These are phyloP conservation scores for Ligustrum vulgare DNA, from an alignment of 257 asterid species.

Conservation along the genomic window DNA sequence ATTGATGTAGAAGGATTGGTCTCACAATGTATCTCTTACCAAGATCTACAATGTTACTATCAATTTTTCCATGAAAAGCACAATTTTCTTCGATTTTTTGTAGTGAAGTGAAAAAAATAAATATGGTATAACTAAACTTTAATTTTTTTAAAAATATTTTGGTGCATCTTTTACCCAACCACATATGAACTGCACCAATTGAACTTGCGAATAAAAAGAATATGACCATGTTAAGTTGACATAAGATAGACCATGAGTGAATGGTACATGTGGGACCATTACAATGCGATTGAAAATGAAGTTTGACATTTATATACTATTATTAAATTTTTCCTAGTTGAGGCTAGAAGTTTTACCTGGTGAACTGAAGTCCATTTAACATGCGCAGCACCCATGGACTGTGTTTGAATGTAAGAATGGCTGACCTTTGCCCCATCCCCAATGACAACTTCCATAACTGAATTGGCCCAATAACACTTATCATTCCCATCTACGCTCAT, in stretches of 20 bases:
- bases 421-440: constrained; percentile 76
- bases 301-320: too few species aligned
- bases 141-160: too few species aligned
- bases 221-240: constrained; percentile 18
- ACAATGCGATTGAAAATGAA: too few species aligned
- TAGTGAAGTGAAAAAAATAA: background rate
- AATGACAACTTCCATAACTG: constrained; percentile 68
- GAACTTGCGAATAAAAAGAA: constrained; percentile 2
- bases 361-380: constrained; percentile 88
- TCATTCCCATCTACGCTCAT: constrained; percentile 45
- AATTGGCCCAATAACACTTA: constrained; percentile 76
- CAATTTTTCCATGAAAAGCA: background rate
- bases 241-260: background rate
- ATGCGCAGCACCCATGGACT: constrained; percentile 78
- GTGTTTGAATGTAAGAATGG: constrained; percentile 80
- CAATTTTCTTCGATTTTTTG: background rate
- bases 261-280: too few species aligned
- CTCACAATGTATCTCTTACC: background rate
- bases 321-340: too few species aligned
- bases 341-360: constrained; percentile 50
- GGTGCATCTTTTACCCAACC: background rate
- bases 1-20: background rate
- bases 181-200: background rate
- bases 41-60: background rate
- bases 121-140: background rate